These are phyloP conservation scores for Candida ortonii DNA, from an alignment of 805 yeast species.

Conservation along the genomic window DNA sequence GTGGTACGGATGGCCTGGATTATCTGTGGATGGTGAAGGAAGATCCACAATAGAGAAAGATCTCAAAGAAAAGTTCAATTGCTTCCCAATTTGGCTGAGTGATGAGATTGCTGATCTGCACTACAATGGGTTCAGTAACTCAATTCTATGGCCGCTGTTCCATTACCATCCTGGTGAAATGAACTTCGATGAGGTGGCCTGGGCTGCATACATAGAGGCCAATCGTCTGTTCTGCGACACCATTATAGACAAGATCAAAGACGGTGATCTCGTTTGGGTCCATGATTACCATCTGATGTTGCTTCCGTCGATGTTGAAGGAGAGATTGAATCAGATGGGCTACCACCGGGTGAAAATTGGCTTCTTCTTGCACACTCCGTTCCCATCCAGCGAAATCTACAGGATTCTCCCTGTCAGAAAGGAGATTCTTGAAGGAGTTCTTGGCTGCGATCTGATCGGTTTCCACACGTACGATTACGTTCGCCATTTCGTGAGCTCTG, in stretches of 20 bases:
- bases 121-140: slow-evolving; percentile 93
- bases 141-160: slow-evolving; percentile 95
- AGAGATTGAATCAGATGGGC: slow-evolving; percentile 46
- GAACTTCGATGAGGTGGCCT: slow-evolving; percentile 94
- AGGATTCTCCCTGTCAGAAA: slow-evolving; percentile 92
- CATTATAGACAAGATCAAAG: slow-evolving; percentile 65
- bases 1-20: slow-evolving; percentile 99
- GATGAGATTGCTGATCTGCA: slow-evolving; percentile 94
- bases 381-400: slow-evolving; percentile 95
- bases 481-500: slow-evolving; percentile 88
- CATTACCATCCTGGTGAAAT: slow-evolving; percentile 99
- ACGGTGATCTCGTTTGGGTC: slow-evolving; percentile 92
- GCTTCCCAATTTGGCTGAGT: slow-evolving; percentile 83
- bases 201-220: slow-evolving; percentile 97
- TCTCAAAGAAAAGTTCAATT: slow-evolving; percentile 72
- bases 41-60: slow-evolving; percentile 67
- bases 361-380: slow-evolving; percentile 94
- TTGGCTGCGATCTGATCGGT: slow-evolving; percentile 92
- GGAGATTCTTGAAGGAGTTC: slow-evolving; percentile 86
- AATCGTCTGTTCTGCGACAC: slow-evolving; percentile 76
- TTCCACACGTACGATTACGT: slow-evolving; percentile 99
- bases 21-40: slow-evolving; percentile 69
- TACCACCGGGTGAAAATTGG: slow-evolving; percentile 71
- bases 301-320: slow-evolving; percentile 81
- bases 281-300: slow-evolving; percentile 98